Evolutionary conservation across 2,329 filamentous ascomycete genomes (phyloP).

Genomic region (Alternaria ventricosa): DNA sequence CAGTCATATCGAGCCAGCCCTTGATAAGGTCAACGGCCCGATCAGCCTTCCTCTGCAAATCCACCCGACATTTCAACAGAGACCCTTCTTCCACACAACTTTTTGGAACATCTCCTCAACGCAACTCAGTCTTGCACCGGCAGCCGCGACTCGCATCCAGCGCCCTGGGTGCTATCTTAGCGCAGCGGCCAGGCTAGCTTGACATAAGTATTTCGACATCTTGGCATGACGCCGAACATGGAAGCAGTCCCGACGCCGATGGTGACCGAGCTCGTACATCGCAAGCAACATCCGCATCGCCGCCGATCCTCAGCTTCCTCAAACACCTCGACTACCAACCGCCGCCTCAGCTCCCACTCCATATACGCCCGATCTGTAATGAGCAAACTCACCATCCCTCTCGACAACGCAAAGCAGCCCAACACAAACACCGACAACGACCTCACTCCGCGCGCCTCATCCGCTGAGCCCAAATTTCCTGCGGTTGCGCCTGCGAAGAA

Average conservation of each 20-base stretch:
- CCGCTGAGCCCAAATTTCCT: conserved; percentile 12
- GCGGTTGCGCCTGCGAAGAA: conserved; percentile 26
- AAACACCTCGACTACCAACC: conserved; percentile 12
- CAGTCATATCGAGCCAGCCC: conserved; percentile 5
- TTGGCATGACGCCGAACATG: conserved; percentile 21
- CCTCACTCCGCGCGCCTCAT: conserved; percentile 24
- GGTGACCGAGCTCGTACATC: conserved; percentile 18
- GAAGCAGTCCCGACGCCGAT: conserved; percentile 22
- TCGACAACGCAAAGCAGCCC: conserved; percentile 25
- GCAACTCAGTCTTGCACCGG: background rate
- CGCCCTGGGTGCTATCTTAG: conserved; percentile 1
- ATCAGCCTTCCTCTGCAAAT: background rate
- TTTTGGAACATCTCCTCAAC: background rate
- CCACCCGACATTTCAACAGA: background rate
- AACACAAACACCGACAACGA: conserved; percentile 21
- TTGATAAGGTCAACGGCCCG: conserved; percentile 1
- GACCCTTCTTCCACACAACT: background rate
- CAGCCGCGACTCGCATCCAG: background rate
- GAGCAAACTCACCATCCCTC: conserved; percentile 47
- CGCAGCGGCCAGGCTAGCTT: conserved; percentile 7
- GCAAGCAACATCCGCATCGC: conserved; percentile 15
- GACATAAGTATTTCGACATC: background rate
- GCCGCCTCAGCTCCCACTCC: conserved; percentile 55
- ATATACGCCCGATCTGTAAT: conserved; percentile 59
- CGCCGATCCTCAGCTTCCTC: conserved; percentile 29